phyloP scores from a whole-genome alignment of 2,329 filamentous ascomycete species.

The Aspergillus aculeatus region DNA sequence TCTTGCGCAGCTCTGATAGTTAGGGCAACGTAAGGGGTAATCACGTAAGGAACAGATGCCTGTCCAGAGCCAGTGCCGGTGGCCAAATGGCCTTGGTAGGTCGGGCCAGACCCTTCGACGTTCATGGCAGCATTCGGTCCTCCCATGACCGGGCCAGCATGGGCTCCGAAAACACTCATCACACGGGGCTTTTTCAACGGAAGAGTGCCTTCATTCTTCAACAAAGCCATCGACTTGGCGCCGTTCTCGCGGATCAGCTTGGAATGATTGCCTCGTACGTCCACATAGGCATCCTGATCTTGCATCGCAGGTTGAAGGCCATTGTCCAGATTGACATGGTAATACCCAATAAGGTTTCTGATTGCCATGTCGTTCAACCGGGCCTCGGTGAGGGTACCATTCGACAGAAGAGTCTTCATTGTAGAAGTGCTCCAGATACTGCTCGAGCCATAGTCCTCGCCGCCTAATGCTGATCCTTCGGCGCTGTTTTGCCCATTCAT shows the following conservation, averaged over 20 bases:
- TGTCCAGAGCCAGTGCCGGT: conserved; percentile 17
- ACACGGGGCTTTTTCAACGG: too few relatives aligned
- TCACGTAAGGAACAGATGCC: conserved; percentile 18
- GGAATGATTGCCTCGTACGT: conserved; percentile 51
- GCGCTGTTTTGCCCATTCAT: conserved; percentile 10
- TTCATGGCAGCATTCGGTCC: neutral
- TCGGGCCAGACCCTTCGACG: conserved; percentile 11
- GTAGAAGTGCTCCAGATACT: conserved; percentile 9
- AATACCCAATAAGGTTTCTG: conserved; percentile 36
- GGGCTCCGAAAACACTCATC: too few relatives aligned
- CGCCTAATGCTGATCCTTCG: conserved; percentile 1
- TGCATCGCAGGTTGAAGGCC: neutral
- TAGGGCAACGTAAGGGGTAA: conserved; percentile 16
- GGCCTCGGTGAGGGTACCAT: conserved; percentile 40
- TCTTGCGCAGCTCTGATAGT: conserved; percentile 14
- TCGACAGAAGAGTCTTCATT: conserved; percentile 18
- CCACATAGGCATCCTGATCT: conserved; percentile 15
- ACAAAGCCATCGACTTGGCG: too few relatives aligned
- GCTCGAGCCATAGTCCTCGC: conserved; percentile 9
- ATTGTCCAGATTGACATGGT: conserved; percentile 30
- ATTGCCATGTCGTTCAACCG: conserved; percentile 49
- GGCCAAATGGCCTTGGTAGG: conserved; percentile 17
- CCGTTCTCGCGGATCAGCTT: conserved; percentile 42
- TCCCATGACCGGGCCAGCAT: neutral
- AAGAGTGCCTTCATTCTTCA: too few relatives aligned